Base-by-base conservation (phyloP, 2,329 filamentous ascomycete species). In the Talaromyces sp. region DNA sequence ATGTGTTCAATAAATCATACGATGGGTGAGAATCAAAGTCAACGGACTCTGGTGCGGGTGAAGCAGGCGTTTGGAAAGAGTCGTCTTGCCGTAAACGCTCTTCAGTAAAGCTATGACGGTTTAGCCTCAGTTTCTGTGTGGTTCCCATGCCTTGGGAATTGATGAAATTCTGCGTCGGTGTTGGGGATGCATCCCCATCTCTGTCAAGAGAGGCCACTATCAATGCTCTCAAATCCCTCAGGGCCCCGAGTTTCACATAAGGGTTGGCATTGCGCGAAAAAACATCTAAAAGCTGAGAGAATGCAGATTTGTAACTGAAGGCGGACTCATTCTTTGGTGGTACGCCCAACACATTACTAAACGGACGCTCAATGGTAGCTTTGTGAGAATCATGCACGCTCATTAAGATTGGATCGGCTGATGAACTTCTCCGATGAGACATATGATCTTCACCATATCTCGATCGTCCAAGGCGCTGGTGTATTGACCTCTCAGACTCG, bases 251-350 rank as follows among this genome's bases (percentile, higher is more conserved):
- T 77, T 99, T 99, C 24, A 87, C 85, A 70, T 90, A 90, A 0
- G 95, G 95, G 73, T 95, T 96, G 0, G 92, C 91, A 69, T 96
- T 91, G 3, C 93, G 91, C 49, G 91, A 92, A 70, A 99, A 96
- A 80, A 92, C 93, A 68, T 87, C 88, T 37, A 98, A 82, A 1
- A 98, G 83, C 13, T 89, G 88, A 69, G 88, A 85, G 73, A 96
- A 97, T 0, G 93, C 90, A 69, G 88, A 87, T 60, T 87, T 87
- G 73, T 94, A 97, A 0, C 91, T 91, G 70, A 96, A 96, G 5
- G 70, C 73, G 69, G 79, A 72, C 72, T 78, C 71, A 73, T 49
- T 69, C 78, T 66, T 74, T n/a, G 50, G 27, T 66, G 39, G 61
- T 81, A 79, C 57, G 41, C 31, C 22, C n/a, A 63, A 27, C 13